phyloP scores from a whole-genome alignment of 768 basidiomycete genomes.

The Ramaria sp. region DNA sequence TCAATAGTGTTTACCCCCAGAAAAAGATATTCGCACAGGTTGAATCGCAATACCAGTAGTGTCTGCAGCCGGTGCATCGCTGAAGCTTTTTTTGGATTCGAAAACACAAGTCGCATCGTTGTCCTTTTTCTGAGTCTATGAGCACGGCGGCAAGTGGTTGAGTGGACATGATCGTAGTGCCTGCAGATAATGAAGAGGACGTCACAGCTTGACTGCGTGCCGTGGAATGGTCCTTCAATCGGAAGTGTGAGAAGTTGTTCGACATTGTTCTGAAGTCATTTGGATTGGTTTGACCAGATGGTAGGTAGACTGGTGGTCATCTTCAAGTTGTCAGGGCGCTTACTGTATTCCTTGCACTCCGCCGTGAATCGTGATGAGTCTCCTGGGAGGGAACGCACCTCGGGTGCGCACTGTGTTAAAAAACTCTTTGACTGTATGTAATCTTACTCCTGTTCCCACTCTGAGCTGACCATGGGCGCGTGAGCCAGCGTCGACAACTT shows the following conservation, averaged over 20 bases:
- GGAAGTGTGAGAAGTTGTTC: conserved; percentile 8
- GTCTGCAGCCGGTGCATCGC: conserved; percentile 55
- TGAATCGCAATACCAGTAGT: conserved; percentile 64
- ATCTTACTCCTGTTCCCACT: neutral
- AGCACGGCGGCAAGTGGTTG: conserved; percentile 38
- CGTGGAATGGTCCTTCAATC: conserved; percentile 33
- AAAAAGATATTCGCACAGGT: conserved; percentile 36
- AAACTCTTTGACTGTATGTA: neutral
- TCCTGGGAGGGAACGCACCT: conserved; percentile 1
- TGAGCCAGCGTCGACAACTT: conserved; percentile 20
- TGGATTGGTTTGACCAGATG: neutral
- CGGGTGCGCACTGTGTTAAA: neutral
- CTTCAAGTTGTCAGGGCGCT: neutral
- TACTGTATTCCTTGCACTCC: neutral
- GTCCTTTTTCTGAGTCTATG: conserved; percentile 46
- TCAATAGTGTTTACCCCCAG: neutral
- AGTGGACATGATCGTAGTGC: conserved; percentile 38
- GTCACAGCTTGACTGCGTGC: conserved; percentile 46
- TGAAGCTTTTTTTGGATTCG: conserved; percentile 28
- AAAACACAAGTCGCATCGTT: conserved; percentile 59
- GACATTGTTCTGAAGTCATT: neutral
- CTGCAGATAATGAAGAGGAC: conserved; percentile 26
- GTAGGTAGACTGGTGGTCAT: no score
- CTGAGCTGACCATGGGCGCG: neutral
- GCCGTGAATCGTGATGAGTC: conserved; percentile 1